Conservation (phyloP, 352 stramenopile species). For the Globisporangium spiculum region DNA sequence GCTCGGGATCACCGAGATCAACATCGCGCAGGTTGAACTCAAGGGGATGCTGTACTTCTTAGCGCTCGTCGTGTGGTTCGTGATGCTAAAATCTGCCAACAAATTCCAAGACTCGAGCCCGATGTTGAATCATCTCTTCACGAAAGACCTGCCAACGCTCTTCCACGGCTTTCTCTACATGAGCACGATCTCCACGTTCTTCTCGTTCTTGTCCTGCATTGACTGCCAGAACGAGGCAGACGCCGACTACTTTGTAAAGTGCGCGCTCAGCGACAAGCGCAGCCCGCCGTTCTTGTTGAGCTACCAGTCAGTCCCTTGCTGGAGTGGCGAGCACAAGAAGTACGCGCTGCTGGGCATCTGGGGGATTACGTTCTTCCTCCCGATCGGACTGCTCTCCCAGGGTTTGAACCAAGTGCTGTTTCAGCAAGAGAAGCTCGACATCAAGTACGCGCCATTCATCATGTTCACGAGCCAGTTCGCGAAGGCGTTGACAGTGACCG, state of each 20-base stretch:
- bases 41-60: conserved; percentile 32
- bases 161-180: conserved; percentile 58
- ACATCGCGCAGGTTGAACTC: conserved; percentile 34
- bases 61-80: conserved; percentile 36
- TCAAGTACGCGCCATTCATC: conserved; percentile 59
- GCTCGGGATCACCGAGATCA: conserved; percentile 35
- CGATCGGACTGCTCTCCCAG: conserved; percentile 49
- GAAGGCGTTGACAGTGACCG: conserved; percentile 42
- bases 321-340: conserved; percentile 35
- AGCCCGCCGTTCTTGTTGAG: conserved; percentile 38
- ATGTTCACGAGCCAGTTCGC: conserved; percentile 49
- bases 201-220: conserved; percentile 56
- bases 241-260: conserved; percentile 13
- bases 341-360: conserved; percentile 55
- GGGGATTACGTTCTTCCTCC: conserved; percentile 57
- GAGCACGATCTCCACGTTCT: conserved; percentile 58
- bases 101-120: conserved; percentile 61
- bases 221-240: conserved; percentile 27
- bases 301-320: conserved; percentile 41
- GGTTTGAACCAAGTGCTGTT: conserved; percentile 71
- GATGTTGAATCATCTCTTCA: conserved; percentile 46
- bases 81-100: conserved; percentile 67
- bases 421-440: conserved; percentile 52
- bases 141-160: conserved; percentile 51
- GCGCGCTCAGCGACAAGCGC: background rate